Base-by-base conservation (phyloP, 306 rosid genomes). In the Hippophae tibetana region DNA sequence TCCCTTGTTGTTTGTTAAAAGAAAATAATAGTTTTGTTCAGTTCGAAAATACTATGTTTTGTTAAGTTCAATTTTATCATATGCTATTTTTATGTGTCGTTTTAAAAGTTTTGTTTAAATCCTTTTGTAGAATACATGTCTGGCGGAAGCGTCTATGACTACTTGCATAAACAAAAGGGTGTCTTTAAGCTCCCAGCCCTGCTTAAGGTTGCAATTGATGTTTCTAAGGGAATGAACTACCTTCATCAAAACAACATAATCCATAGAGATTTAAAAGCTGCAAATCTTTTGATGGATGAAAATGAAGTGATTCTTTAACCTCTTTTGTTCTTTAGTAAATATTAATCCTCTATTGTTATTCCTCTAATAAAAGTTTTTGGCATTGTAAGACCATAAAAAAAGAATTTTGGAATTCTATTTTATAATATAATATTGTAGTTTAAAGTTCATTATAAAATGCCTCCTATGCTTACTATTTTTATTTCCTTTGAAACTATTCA, bases 251-350 rank as follows among this genome's bases (percentile, higher is more conserved):
- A 86, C 65, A 81, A 93, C 74, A 93, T 93, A 70, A 86, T 89
- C 74, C 97, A 89, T 69, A 84, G 99, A 80, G 99, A 93, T 74
- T 78, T 93, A 68, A 93, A 93, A 73, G 86, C 84, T 43, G 99
- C 99, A 64, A 88, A 93, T 77, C 89, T 93, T 77, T 70, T 93
- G 81, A 93, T 93, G 97, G 99, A 86, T 74, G 99, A 93, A 83
- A 82, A 86, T 75, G 81, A 81, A 43, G 85, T 42, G 72, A 57
- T 67, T 53, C 54, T 64, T 43, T 52, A 11, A 7, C 10, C 13
- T 38, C 2, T 42, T 47, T 42, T 63, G 42, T 10, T 6, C 41
- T 38, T 31, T 8, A 18, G 7, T 62, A 42, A 31, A 4, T 8
- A 9, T 63, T 40, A 10, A 27, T 10, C 13, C 14, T 8, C 40